Conservation (phyloP, 352 stramenopile species). For the Albugo candida region DNA sequence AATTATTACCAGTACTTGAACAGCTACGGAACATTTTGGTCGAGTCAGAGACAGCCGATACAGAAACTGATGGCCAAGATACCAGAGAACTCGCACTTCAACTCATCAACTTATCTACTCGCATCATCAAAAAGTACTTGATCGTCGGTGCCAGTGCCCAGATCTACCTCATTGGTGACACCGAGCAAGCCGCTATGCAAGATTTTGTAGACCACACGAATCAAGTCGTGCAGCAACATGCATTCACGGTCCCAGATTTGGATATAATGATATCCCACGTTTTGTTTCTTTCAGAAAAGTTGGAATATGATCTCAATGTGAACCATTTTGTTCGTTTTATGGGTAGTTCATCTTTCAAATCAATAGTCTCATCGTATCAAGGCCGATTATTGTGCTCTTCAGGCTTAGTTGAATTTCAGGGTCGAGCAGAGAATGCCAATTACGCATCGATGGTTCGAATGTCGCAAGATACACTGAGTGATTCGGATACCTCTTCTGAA, state of each 20-base stretch:
- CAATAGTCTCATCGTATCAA: slow-evolving; percentile 52
- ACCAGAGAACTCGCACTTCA: slow-evolving; percentile 11
- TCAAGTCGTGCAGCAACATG: neutral
- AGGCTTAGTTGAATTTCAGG: slow-evolving; percentile 8
- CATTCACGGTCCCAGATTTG: slow-evolving; percentile 9
- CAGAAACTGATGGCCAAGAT: slow-evolving; percentile 10
- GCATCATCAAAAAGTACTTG: slow-evolving; percentile 46
- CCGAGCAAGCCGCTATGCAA: slow-evolving; percentile 26
- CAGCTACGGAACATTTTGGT: neutral
- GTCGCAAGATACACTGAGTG: neutral
- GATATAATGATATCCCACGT: slow-evolving; percentile 30
- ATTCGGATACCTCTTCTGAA: slow-evolving; percentile 30
- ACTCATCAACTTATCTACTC: slow-evolving; percentile 26
- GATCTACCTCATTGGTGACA: slow-evolving; percentile 52
- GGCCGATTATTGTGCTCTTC: slow-evolving; percentile 34
- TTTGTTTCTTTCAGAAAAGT: slow-evolving; percentile 25
- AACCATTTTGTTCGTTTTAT: slow-evolving; percentile 81
- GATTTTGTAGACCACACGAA: slow-evolving; percentile 27
- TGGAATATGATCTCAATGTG: slow-evolving; percentile 63
- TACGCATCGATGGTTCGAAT: neutral
- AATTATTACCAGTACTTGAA: slow-evolving; percentile 33
- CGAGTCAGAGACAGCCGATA: slow-evolving; percentile 20
- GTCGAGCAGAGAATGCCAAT: slow-evolving; percentile 3
- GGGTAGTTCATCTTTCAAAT: slow-evolving; percentile 59
- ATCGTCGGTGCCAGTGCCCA: slow-evolving; percentile 23